Base-by-base conservation (phyloP, 1,139 yeast species). In the Blastobotrys serpentis region DNA sequence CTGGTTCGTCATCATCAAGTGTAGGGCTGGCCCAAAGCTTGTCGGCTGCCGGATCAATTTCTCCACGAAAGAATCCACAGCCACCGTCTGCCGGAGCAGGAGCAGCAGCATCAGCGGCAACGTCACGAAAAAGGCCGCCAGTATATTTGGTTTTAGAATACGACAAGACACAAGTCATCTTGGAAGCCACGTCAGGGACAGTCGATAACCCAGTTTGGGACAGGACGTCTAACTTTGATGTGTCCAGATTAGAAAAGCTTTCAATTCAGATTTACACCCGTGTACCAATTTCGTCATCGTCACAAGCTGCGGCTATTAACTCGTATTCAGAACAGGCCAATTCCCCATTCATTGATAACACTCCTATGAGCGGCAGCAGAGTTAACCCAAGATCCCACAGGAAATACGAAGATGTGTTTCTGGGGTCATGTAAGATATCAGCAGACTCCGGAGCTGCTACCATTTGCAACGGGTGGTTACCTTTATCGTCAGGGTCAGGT, bases 221-320 rank as follows among this genome's bases (percentile, higher is more conserved):
- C 65, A 86, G 86, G 58, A 89, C 87, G 17, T 86, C 95, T 10
- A 82, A 90, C 7, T 92, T 92, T 65, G 98, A 92, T 74, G 95
- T 90, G 21, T 84, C 95, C 10, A 79, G 87, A 56, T 69, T 59
- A 5, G 81, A 74, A 61, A 79, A 68, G 46, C 65, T 82, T 49
- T 82, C 79, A 56, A 72, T 88, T 48, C 90, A 86, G 65, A 76
- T 86, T 30, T 89, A 85, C 64, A 82, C 86, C 46, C 75, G 92
- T 53, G 76, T 87, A 49, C 95, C 95, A 56, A 44, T 44, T 18
- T 29, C 46, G 13, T 43, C 46, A 19, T 25, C 46, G 5, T 33
- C 37, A 17, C 18, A 14, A 10, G 42, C 42, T 13, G 32, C 46
- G 25, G 46, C 42, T n/a, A 17, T 43, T 23, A 36, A 16, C 37